Evolutionary conservation across 257 asterid genomes (phyloP), one percentile per base, ranked within the genome.

Genomic region (Handroanthus guayacan): DNA sequence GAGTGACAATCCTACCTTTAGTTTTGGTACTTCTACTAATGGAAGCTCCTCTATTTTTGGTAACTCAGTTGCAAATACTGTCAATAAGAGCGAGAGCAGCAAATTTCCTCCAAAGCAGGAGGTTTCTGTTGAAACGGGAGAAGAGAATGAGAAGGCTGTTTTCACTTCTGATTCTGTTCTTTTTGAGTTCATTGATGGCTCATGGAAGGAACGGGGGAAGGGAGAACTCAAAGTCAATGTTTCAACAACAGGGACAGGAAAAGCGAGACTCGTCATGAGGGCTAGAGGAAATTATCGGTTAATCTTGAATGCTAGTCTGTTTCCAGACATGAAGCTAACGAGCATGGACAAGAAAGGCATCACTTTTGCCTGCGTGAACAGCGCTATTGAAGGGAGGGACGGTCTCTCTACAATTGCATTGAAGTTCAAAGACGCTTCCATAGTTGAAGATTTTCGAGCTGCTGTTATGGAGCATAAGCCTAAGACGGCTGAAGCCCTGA

Each of bases 151-250:
- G 79, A 73, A 82, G 77, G 81, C 89, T 7, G 87, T 90, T 62
- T 89, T 92, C 81, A 79, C 87, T 17, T 90, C 97, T 44, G 97
- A 89, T 79, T 92, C 97, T 16, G 78, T 80, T 44, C 89, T 94
- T 31, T 94, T 81, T 69, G 98, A 90, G 81, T 94, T 61, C 70
- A 67, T 72, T 14, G 97, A 85, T 72, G 97, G 94, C 58, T 48
- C 79, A 5, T 94, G 98, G 97, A 94, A 90, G 86, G 98, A 94
- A 82, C 82, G 98, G 12, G 98, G 98, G 37, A 94, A 94, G 82
- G 98, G 98, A 14, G 98, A 94, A 75, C 82, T 94, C 71, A 94
- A 89, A 82, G 87, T 94, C 62, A 94, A 94, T 74, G 82, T 86
- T 50, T 70, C 91, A 3, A 82, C 89, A 62, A 17, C 82, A 5